Evolutionary conservation across 1,139 yeast genomes (phyloP), one percentile per base, ranked within the genome.

Genomic region (Kodamaea arcana): DNA sequence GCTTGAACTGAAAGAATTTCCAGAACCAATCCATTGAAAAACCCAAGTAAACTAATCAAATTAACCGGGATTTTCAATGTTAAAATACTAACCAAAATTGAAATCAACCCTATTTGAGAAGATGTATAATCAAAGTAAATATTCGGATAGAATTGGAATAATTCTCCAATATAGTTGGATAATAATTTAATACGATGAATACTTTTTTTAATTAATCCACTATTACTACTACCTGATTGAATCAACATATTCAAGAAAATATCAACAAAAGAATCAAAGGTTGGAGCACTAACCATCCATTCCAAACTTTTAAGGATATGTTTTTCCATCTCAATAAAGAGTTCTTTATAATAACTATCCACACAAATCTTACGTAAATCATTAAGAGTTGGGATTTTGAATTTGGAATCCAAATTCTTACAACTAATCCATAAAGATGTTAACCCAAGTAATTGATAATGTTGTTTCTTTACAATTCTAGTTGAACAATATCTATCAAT

Each of bases 401-500:
- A 74, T 58, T 83, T 83, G 37, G 78, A 68, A 52, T 83, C 92
- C 56, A 77, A 68, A 54, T 75, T 80, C 59, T 83, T 83, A 43
- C 87, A 77, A 29, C 84, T 73, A 34, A 82, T 72, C 94, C 92
- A 83, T 33, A 83, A 62, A 43, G 85, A 73, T 18, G 87, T 78
- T 41, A 83, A 66, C 3, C 88, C 90, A 41, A 82, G 62, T 42
- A 83, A 61, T 51, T 82, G 86, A 53, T 77, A 81, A 51, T 78
- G 81, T 43, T 67, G 69, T 41, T 71, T 70, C 51, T 70, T 69
- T 37, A 76, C 78, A 31, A 70, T 65, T 39, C 72, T 54, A 5
- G 72, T 65, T 15, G 72, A 60, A 37, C 78, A 69, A 52, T 74
- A 76, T 35, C 75, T 56, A 53, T 76, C 82, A 44, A 75, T 65